Percentiles rank a stretch among this genome's conserved stretches.
phyloP scores from a whole-genome alignment of 1,284 basidiomycete genomes.

The Rhodotorula sp. region DNA sequence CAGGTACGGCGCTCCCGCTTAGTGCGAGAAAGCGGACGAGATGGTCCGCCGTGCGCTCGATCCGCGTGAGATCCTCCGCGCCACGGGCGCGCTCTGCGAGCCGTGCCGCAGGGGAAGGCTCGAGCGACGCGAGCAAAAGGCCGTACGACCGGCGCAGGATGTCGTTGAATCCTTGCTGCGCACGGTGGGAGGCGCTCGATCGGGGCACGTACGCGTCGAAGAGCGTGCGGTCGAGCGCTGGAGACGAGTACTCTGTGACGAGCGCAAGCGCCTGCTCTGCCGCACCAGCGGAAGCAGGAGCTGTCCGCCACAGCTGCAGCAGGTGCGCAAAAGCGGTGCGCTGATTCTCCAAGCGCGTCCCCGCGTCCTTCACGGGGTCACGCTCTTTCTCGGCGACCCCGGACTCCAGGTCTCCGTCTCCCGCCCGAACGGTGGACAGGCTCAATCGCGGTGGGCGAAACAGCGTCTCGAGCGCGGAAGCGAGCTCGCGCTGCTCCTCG shows the following conservation, averaged over 20 bases:
- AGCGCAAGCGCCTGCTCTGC: slow-evolving; percentile 23
- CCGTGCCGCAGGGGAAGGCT: slow-evolving; percentile 18
- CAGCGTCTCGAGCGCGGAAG: background rate
- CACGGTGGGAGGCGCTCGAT: background rate
- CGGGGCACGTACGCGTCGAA: background rate
- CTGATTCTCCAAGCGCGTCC: background rate
- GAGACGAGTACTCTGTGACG: background rate
- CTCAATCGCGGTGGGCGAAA: background rate
- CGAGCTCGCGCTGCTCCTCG: background rate
- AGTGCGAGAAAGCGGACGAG: slow-evolving; percentile 15
- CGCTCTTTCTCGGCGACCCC: background rate
- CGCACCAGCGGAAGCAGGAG: background rate
- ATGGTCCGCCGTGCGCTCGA: background rate
- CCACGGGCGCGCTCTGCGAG: background rate
- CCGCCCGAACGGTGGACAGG: too few species aligned
- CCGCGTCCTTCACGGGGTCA: background rate
- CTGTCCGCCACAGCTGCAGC: slow-evolving; percentile 15
- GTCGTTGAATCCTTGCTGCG: slow-evolving; percentile 2
- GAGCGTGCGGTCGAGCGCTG: slow-evolving; percentile 3
- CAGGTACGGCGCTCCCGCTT: background rate
- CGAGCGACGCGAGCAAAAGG: slow-evolving; percentile 12
- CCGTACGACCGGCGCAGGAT: slow-evolving; percentile 28
- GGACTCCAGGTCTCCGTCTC: background rate
- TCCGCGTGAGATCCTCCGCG: background rate
- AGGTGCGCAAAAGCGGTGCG: slow-evolving; percentile 6